Percentiles rank a stretch among this genome's conserved stretches.
Conservation (phyloP, 1,139 yeast genomes). For the Maudiozyma humilis region DNA sequence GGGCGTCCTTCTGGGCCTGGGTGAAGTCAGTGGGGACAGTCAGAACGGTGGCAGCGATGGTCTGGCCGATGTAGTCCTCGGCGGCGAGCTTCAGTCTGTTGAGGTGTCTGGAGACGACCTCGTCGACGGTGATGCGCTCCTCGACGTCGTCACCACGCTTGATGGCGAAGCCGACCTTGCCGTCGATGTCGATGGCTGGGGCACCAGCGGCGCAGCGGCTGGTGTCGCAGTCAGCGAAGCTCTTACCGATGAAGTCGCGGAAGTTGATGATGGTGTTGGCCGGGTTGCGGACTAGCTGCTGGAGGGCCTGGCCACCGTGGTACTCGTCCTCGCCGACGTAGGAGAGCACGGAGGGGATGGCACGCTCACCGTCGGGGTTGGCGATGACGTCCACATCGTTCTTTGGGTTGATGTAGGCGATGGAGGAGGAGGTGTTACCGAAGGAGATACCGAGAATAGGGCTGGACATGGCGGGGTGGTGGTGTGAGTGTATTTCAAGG, state of each 20-base stretch:
- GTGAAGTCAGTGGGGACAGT: slow-evolving; percentile 88
- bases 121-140: slow-evolving; percentile 54
- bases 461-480: slow-evolving; percentile 30
- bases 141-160: slow-evolving; percentile 38
- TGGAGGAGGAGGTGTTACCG: slow-evolving; percentile 93
- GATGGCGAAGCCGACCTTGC: slow-evolving; percentile 62
- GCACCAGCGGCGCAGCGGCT: slow-evolving; percentile 35
- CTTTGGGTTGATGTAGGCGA: slow-evolving; percentile 69
- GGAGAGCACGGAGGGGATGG: slow-evolving; percentile 86
- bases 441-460: slow-evolving; percentile 86
- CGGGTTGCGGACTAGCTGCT: slow-evolving; percentile 87
- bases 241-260: slow-evolving; percentile 83
- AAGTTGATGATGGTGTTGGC: slow-evolving; percentile 80
- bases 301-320: slow-evolving; percentile 93
- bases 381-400: slow-evolving; percentile 96
- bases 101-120: slow-evolving; percentile 78
- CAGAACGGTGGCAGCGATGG: slow-evolving; percentile 74
- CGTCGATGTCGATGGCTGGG: slow-evolving; percentile 63
- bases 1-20: slow-evolving; percentile 59
- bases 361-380: slow-evolving; percentile 97
- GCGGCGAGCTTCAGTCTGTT: slow-evolving; percentile 80
- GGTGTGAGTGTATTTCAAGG: not conserved
- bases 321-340: slow-evolving; percentile 92
- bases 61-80: slow-evolving; percentile 79
- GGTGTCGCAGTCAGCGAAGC: slow-evolving; percentile 57